phyloP scores from a whole-genome alignment of 176 grass and related monocot genomes.

The Lolium multiflorum region DNA sequence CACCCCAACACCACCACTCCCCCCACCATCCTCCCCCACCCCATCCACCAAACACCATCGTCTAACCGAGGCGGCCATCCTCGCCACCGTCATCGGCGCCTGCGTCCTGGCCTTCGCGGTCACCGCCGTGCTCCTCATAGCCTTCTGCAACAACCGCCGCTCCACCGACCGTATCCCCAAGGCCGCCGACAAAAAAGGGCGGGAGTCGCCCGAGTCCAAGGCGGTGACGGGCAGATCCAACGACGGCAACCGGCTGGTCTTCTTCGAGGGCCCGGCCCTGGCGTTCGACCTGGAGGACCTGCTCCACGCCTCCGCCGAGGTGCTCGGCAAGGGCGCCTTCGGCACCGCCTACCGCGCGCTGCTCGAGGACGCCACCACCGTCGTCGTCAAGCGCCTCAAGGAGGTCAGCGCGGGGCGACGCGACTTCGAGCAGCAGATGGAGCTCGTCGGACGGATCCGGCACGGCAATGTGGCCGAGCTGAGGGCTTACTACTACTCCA shows the following conservation, averaged over 20 bases:
- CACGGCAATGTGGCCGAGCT: conserved; percentile 85
- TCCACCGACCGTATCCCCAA: too few relatives aligned
- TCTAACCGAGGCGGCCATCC: conserved; percentile 65
- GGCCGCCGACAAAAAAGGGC: too few relatives aligned
- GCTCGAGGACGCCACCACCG: conserved; percentile 86
- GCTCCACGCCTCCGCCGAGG: conserved; percentile 91
- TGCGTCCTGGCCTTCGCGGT: conserved; percentile 45
- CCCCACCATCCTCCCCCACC: not conserved
- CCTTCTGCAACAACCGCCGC: conserved; percentile 47
- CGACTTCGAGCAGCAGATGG: conserved; percentile 99
- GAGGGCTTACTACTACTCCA: conserved; percentile 92
- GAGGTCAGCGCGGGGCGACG: conserved; percentile 74
- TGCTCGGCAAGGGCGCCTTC: conserved; percentile 89
- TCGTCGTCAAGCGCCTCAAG: conserved; percentile 96
- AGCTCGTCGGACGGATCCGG: conserved; percentile 74
- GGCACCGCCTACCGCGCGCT: conserved; percentile 87
- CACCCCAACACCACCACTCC: not conserved
- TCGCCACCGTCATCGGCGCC: conserved; percentile 77
- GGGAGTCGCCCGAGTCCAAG: conserved; percentile 76
- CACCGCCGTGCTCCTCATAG: conserved; percentile 55
- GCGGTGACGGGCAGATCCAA: conserved; percentile 64
- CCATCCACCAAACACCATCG: conserved; percentile 9
- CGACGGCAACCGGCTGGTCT: conserved; percentile 79
- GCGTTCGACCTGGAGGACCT: conserved; percentile 96
- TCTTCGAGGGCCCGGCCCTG: conserved; percentile 82